A percentile compares a stretch with the other conserved stretches of the same genome.
Evolutionary conservation across 441 rosid genomes (phyloP).

Genomic region (Eutrema salsugineum): DNA sequence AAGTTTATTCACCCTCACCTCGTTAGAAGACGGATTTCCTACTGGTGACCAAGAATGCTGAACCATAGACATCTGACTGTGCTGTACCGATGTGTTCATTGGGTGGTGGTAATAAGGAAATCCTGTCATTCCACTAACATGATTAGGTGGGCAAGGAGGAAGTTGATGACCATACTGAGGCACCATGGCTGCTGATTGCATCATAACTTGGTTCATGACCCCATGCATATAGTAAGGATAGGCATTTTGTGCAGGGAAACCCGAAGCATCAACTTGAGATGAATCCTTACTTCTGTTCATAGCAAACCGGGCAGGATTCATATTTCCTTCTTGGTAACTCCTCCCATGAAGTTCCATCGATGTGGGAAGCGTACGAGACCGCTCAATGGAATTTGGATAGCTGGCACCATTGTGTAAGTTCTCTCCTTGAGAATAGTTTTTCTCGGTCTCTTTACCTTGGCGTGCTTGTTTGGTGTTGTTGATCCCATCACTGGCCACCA

Average conservation of each 20-base stretch:
- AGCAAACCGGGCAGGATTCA: constrained; percentile 31
- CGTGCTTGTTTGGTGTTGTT: constrained; percentile 39
- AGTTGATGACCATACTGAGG: constrained; percentile 70
- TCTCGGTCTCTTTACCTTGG: constrained; percentile 58
- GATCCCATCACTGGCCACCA: constrained; percentile 34
- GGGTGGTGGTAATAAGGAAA: constrained; percentile 71
- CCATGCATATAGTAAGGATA: constrained; percentile 78
- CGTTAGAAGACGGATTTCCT: constrained; percentile 47
- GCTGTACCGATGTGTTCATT: constrained; percentile 59
- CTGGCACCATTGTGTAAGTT: constrained; percentile 60
- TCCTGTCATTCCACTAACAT: constrained; percentile 51
- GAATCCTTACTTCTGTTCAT: constrained; percentile 40
- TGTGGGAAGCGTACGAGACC: constrained; percentile 61
- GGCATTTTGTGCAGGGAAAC: constrained; percentile 46
- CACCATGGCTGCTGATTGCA: constrained; percentile 59
- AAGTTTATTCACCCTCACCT: constrained; percentile 50
- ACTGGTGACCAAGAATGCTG: constrained; percentile 63
- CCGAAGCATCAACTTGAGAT: constrained; percentile 41
- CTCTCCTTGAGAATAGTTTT: constrained; percentile 59
- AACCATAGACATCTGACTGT: constrained; percentile 49
- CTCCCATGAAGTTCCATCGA: constrained; percentile 46
- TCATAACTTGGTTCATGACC: constrained; percentile 65
- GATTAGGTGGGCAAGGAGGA: constrained; percentile 51
- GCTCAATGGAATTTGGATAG: constrained; percentile 48
- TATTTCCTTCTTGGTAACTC: constrained; percentile 48